Evolutionary conservation across 2,329 filamentous ascomycete species (phyloP).

Genomic region (Huntiella moniliformis): DNA sequence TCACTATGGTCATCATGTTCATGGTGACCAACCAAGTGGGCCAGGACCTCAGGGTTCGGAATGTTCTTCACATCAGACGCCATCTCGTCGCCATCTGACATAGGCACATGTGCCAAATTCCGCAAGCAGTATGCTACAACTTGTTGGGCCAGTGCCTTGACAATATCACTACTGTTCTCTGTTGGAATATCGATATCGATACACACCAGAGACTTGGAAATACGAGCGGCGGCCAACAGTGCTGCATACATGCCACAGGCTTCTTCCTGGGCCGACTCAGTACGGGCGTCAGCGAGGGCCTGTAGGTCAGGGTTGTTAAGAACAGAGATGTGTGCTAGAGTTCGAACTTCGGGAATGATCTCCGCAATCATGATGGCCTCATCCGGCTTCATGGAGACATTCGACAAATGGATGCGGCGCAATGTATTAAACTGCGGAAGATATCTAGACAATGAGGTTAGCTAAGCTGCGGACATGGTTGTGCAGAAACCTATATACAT

Average conservation of each 20-base stretch:
- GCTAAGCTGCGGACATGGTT: not conserved
- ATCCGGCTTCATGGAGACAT: constrained; percentile 67
- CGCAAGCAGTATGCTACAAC: constrained; percentile 86
- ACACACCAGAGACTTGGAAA: constrained; percentile 68
- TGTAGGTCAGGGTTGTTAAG: constrained; percentile 61
- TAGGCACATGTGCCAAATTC: constrained; percentile 68
- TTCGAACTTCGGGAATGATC: constrained; percentile 64
- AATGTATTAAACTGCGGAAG: constrained; percentile 60
- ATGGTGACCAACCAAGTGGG: constrained; percentile 66
- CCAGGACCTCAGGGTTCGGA: constrained; percentile 57
- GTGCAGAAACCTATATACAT: constrained; percentile 15
- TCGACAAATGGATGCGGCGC: constrained; percentile 70
- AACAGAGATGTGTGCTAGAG: constrained; percentile 71
- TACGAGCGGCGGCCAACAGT: constrained; percentile 66
- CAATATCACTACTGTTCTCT: constrained; percentile 66
- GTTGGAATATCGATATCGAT: constrained; percentile 82
- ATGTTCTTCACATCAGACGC: constrained; percentile 18
- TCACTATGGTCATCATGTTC: constrained; percentile 34
- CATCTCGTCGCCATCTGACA: constrained; percentile 32
- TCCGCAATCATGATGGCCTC: constrained; percentile 85
- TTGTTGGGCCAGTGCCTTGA: constrained; percentile 81
- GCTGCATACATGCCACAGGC: constrained; percentile 88
- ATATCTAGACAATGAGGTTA: constrained; percentile 28
- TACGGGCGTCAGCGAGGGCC: constrained; percentile 53
- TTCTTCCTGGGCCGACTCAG: constrained; percentile 72